Base-by-base conservation (phyloP, 179 eudicot genomes). In the Spergularia azorica region DNA sequence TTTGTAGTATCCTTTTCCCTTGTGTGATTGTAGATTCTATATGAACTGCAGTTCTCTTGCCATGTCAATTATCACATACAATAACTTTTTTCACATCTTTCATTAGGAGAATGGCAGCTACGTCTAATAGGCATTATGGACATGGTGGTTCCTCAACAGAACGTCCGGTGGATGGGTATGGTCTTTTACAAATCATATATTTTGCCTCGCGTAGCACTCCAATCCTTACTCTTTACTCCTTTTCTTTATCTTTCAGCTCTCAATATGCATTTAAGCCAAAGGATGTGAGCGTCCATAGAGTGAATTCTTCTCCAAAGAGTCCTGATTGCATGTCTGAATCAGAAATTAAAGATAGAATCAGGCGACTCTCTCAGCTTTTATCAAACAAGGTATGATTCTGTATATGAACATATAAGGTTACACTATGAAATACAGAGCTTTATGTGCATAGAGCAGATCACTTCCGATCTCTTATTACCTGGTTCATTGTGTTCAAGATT, bases 261-360 rank as follows among this genome's bases (percentile, higher is more conserved):
- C 82, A 86, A 46, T 88, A 78, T 77, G 98, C 97, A 36, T 91
- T 94, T 81, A 94, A 90, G 4, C 99, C 99, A 0, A 96, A 90
- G 79, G 97, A 96, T 69, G 87, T 88, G 67, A 81, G 81, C 58
- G 52, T 73, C 68, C 75, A 77, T 17, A 87, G 73, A 56, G 86
- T 72, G 51, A 84, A 73, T 68, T 70, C 84, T 72, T 77, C 88
- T 60, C 83, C 85, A 16, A 78, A 67, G 62, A 66, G 55, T 71
- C 71, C 76, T 26, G 52, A 73, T 55, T 80, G 75, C 79, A 80
- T 79, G 70, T 85, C 89, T 36, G 97, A 92, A 84, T 64, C 77
- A 55, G 95, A 87, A 62, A 87, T 94, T 82, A 84, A 83, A 82
- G 95, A 92, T 66, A 88, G 81, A 82, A 89, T 96, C 67, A 83